Conservation (phyloP, 192 early-diverging fungal genomes). For the Backusella westeae region DNA sequence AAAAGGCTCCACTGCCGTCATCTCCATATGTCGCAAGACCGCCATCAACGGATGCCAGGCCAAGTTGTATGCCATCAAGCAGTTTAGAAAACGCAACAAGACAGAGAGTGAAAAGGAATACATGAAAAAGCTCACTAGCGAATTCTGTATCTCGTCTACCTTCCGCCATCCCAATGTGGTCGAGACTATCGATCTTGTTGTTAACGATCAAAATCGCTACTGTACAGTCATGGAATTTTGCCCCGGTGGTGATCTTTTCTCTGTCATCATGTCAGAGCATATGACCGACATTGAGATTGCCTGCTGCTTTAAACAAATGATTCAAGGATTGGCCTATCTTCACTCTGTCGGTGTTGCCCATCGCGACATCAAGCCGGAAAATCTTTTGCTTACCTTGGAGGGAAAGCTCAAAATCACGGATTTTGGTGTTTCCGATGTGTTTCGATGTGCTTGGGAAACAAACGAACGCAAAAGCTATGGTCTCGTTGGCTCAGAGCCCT, state of each 20-base stretch:
- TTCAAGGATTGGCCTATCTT: conserved; percentile 84
- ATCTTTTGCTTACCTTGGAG: conserved; percentile 77
- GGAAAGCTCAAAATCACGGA: conserved; percentile 92
- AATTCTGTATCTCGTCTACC: conserved; percentile 94
- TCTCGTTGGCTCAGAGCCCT: conserved; percentile 89
- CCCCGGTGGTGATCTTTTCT: conserved; percentile 89
- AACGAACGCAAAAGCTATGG: conserved; percentile 75
- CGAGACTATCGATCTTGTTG: conserved; percentile 91
- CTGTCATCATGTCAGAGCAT: conserved; percentile 71
- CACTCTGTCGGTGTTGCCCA: conserved; percentile 96
- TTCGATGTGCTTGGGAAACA: conserved; percentile 80
- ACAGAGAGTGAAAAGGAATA: conserved; percentile 93
- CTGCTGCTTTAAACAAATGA: conserved; percentile 94
- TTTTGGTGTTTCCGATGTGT: conserved; percentile 96
- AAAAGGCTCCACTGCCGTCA: conserved; percentile 87
- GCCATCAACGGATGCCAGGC: conserved; percentile 47
- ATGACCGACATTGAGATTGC: conserved; percentile 72
- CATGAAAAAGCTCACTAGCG: conserved; percentile 91
- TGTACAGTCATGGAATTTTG: conserved; percentile 78
- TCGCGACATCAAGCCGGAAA: conserved; percentile 80
- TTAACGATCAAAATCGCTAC: conserved; percentile 83
- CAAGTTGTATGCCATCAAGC: conserved; percentile 88
- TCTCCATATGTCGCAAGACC: conserved; percentile 67
- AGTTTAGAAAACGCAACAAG: conserved; percentile 77
- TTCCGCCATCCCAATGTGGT: conserved; percentile 91